phyloP scores from a whole-genome alignment of 768 basidiomycete species.

The Agaricus blazei region DNA sequence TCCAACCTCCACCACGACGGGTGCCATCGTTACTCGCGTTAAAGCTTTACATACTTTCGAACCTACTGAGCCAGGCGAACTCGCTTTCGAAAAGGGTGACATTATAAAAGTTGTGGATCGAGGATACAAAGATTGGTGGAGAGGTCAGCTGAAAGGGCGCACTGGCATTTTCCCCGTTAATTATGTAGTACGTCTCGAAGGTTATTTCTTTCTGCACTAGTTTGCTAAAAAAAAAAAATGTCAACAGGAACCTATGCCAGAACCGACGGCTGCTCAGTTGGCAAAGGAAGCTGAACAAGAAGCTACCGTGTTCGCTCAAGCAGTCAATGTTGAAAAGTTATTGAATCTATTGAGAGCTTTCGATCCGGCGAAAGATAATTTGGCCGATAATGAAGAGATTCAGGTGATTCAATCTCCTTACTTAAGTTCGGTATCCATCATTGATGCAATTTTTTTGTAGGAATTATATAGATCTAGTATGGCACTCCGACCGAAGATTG shows the following conservation, averaged over 20 bases:
- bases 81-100: slow-evolving; percentile 89
- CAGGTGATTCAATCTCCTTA: slow-evolving; percentile 39
- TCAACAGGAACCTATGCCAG: slow-evolving; percentile 74
- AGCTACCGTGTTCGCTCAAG: slow-evolving; percentile 82
- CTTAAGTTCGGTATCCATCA: slow-evolving; percentile 1
- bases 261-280: slow-evolving; percentile 72
- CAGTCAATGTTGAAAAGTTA: slow-evolving; percentile 78
- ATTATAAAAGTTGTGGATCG: slow-evolving; percentile 93
- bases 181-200: slow-evolving; percentile 65
- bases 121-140: slow-evolving; percentile 96
- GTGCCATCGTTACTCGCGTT: slow-evolving; percentile 70
- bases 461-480: slow-evolving; percentile 90
- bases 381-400: slow-evolving; percentile 91
- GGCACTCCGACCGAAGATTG: slow-evolving; percentile 89
- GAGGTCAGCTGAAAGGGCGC: slow-evolving; percentile 83
- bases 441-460: slow-evolving; percentile 28
- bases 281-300: slow-evolving; percentile 84
- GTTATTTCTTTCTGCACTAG: background rate
- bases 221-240: background rate
- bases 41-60: slow-evolving; percentile 86
- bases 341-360: slow-evolving; percentile 67
- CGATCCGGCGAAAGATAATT: slow-evolving; percentile 73
- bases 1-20: slow-evolving; percentile 14
- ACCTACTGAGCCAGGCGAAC: slow-evolving; percentile 82
- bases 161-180: slow-evolving; percentile 97